Evolutionary conservation across 129 eudicot species (phyloP).

Genomic region (Flaveria bidentis): DNA sequence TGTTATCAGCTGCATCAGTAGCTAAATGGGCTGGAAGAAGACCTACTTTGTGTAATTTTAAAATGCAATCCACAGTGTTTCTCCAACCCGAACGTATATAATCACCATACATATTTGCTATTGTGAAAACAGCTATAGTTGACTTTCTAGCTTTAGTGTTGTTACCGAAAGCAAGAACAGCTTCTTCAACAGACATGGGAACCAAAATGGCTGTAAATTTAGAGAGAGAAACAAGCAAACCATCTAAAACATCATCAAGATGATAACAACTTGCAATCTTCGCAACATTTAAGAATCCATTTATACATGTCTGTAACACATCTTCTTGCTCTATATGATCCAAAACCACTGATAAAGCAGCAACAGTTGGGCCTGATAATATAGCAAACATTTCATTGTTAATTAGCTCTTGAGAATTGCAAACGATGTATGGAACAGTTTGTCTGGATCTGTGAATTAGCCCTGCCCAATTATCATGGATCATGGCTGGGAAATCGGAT

Average conservation of each 20-base stretch:
- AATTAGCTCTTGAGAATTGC: slow-evolving; percentile 49
- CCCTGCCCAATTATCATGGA: slow-evolving; percentile 68
- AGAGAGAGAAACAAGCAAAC: slow-evolving; percentile 66
- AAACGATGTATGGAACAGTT: slow-evolving; percentile 48
- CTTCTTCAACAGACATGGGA: slow-evolving; percentile 52
- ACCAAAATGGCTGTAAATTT: slow-evolving; percentile 60
- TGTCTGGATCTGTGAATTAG: slow-evolving; percentile 55
- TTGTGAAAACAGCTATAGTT: slow-evolving; percentile 63
- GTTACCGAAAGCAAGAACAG: slow-evolving; percentile 53
- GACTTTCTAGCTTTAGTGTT: slow-evolving; percentile 62
- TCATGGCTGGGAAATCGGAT: slow-evolving; percentile 38
- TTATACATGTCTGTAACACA: slow-evolving; percentile 56
- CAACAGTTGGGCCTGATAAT: slow-evolving; percentile 71
- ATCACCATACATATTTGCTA: slow-evolving; percentile 71
- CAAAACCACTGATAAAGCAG: slow-evolving; percentile 71
- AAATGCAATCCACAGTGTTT: slow-evolving; percentile 66
- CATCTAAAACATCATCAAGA: slow-evolving; percentile 61
- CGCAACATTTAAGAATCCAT: slow-evolving; percentile 62
- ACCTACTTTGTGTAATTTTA: slow-evolving; percentile 65
- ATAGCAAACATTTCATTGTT: slow-evolving; percentile 66
- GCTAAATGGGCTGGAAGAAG: slow-evolving; percentile 71
- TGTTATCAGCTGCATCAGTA: slow-evolving; percentile 59
- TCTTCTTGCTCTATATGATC: slow-evolving; percentile 73
- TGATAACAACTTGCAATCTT: slow-evolving; percentile 55
- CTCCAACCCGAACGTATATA: slow-evolving; percentile 70